Base-by-base conservation (phyloP, 2,329 filamentous ascomycete genomes). In the Berkeleyomyces basicola region DNA sequence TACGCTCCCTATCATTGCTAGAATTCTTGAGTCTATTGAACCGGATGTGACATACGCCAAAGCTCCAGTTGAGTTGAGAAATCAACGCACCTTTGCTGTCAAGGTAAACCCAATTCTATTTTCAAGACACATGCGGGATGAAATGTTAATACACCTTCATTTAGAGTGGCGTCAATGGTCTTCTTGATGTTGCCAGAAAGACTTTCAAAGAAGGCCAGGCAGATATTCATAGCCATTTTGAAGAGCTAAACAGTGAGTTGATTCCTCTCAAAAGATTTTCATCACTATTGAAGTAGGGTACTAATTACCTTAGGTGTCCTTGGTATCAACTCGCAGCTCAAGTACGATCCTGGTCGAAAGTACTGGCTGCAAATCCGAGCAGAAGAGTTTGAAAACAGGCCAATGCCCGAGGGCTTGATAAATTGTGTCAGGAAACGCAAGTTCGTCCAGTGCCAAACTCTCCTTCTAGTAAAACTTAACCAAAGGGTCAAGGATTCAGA, bases 41-140 rank as follows among this genome's bases (percentile, higher is more conserved):
- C 81, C 87, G 7, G 88, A 96, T 70, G 88, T 90, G 0, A 81
- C 79, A 0, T 95, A 87, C 67, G 86, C 88, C 64, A 88, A 80
- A 57, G 83, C 85, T 31, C 86, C 93, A 0, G 78, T 97, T 3
- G 92, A 96, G 66, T 77, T 96, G 63, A 82, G 91, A 11, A 95
- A 96, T 65, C 92, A 97, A 70, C 80, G 92, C 66, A 88, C 87
- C 0, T 96, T 95, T 74, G 92, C 92, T 31, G 86, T 97, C 40
- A 93, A 87, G 75, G 83, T 84, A 69, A 63, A 67, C 4, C 7
- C 14, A 14, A 55, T 39, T 6, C 5, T 37, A 55, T 36, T 14
- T n/a, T n/a, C 7, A 36, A 55, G 36, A 9, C 3, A 37, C 33
- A 6, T 55, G 33, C 39, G 9, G 11, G 33, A 37, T 55, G 3